These are phyloP conservation scores for Xylaria curta DNA, from an alignment of 495 filamentous ascomycete species.

Conservation along the genomic window DNA sequence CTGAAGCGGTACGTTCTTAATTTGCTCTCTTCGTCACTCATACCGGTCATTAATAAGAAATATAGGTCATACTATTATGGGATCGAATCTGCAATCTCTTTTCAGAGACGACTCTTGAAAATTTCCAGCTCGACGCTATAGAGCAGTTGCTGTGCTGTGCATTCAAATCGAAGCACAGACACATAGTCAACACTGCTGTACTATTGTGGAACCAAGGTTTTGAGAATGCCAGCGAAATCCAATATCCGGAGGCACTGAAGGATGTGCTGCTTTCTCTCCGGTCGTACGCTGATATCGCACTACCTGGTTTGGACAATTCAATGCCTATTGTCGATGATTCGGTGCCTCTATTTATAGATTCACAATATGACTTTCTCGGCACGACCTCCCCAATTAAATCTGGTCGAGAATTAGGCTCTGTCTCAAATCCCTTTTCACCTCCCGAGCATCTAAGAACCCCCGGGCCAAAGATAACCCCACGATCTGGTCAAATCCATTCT, in stretches of 20 bases:
- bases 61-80: slow-evolving; percentile 50
- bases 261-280: slow-evolving; percentile 45
- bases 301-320: slow-evolving; percentile 48
- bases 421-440: slow-evolving; percentile 31
- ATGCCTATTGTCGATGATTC: slow-evolving; percentile 38
- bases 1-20: slow-evolving; percentile 45
- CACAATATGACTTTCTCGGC: slow-evolving; percentile 53
- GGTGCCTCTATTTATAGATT: slow-evolving; percentile 56
- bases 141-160: slow-evolving; percentile 51
- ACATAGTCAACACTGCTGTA: slow-evolving; percentile 48
- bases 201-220: slow-evolving; percentile 54
- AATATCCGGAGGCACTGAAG: slow-evolving; percentile 53
- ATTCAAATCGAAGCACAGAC: slow-evolving; percentile 50
- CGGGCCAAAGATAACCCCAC: slow-evolving; percentile 26
- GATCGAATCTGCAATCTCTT: slow-evolving; percentile 46
- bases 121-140: slow-evolving; percentile 46
- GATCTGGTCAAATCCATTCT: slow-evolving; percentile 30
- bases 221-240: slow-evolving; percentile 42
- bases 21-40: background rate
- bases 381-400: slow-evolving; percentile 28
- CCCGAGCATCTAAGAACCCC: slow-evolving; percentile 24
- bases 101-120: slow-evolving; percentile 36
- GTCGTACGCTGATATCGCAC: slow-evolving; percentile 47
- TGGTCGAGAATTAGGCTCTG: background rate
- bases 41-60: slow-evolving; percentile 30